A percentile compares a stretch with the other conserved stretches of the same genome.
Evolutionary conservation across 164 flowering plant genomes (phyloP).

Genomic region (Santalum album): DNA sequence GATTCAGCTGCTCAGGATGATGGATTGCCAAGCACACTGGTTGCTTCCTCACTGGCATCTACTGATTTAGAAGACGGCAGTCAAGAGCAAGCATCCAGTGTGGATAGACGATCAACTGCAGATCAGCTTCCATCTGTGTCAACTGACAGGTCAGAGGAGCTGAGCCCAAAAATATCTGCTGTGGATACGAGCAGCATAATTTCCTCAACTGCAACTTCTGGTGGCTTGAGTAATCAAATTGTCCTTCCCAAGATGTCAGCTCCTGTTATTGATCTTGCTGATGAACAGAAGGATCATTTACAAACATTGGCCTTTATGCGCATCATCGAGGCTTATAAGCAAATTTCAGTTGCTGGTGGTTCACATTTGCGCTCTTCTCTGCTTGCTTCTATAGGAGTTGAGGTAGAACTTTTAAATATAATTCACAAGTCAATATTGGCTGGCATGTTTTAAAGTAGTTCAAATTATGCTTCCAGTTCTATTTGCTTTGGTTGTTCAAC

Average conservation of each 20-base stretch:
- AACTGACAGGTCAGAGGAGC: slow-evolving; percentile 74
- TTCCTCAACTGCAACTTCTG: slow-evolving; percentile 52
- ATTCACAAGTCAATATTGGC: background rate
- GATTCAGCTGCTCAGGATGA: slow-evolving; percentile 30
- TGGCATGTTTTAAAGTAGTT: background rate
- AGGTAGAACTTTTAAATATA: slow-evolving; percentile 38
- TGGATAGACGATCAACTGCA: slow-evolving; percentile 14
- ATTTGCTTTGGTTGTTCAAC: too few relatives aligned
- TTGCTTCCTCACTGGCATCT: slow-evolving; percentile 30
- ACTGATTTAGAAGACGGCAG: slow-evolving; percentile 36
- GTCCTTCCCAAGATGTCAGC: slow-evolving; percentile 80
- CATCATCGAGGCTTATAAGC: slow-evolving; percentile 77
- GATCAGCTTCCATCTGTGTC: slow-evolving; percentile 38
- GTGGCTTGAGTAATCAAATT: slow-evolving; percentile 29
- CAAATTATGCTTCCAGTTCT: too few relatives aligned
- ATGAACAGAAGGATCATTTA: slow-evolving; percentile 63
- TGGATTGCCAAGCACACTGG: slow-evolving; percentile 26
- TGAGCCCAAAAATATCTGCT: slow-evolving; percentile 46
- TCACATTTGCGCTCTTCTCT: slow-evolving; percentile 58
- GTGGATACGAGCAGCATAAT: slow-evolving; percentile 37
- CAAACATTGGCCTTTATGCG: slow-evolving; percentile 59
- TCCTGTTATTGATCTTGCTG: slow-evolving; percentile 58
- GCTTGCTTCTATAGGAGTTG: slow-evolving; percentile 72
- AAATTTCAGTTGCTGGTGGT: slow-evolving; percentile 67
- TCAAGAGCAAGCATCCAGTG: slow-evolving; percentile 42